Percentiles rank a stretch among this genome's conserved stretches.
These are phyloP conservation scores for Xylariaceae sp. DNA, from an alignment of 2,329 filamentous ascomycete species.

Conservation along the genomic window DNA sequence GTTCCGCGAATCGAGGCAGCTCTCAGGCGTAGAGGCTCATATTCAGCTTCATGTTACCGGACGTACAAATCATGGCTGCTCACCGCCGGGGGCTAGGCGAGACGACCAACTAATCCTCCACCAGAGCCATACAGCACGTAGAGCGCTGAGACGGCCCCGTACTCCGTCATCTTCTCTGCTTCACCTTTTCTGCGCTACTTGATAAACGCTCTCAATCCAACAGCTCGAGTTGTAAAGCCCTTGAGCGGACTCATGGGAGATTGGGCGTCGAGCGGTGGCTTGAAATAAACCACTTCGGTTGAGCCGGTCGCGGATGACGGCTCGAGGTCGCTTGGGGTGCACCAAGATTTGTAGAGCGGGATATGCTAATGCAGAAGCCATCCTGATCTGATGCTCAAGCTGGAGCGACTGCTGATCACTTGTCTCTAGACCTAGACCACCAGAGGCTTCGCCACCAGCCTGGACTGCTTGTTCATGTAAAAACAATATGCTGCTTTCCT, in stretches of 20 bases:
- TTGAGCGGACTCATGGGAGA: constrained; percentile 3
- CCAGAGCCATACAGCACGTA: background rate
- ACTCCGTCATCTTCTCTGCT: constrained; percentile 4
- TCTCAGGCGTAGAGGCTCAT: constrained; percentile 1
- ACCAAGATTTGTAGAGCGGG: constrained; percentile 12
- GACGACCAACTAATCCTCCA: constrained; percentile 1
- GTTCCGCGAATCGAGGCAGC: constrained; percentile 3
- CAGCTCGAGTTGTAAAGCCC: constrained; percentile 6
- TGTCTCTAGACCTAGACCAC: constrained; percentile 2
- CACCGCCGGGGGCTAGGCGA: constrained; percentile 1
- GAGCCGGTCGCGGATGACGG: constrained; percentile 8
- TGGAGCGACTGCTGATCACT: constrained; percentile 10
- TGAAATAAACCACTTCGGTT: constrained; percentile 4
- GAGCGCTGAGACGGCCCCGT: constrained; percentile 1
- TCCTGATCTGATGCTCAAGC: constrained; percentile 7
- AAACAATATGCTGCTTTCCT: constrained; percentile 15
- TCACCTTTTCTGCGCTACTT: constrained; percentile 9
- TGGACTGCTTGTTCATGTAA: constrained; percentile 6
- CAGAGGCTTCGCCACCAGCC: constrained; percentile 1
- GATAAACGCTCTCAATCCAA: constrained; percentile 10
- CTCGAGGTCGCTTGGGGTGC: constrained; percentile 8
- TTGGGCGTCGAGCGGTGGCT: constrained; percentile 7
- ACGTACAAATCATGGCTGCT: background rate
- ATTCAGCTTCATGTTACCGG: constrained; percentile 3
- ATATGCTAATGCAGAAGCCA: constrained; percentile 14